A percentile compares a stretch with the other conserved stretches of the same genome.
Conservation (phyloP, 257 asterid genomes). For the Phtheirospermum japonicum region DNA sequence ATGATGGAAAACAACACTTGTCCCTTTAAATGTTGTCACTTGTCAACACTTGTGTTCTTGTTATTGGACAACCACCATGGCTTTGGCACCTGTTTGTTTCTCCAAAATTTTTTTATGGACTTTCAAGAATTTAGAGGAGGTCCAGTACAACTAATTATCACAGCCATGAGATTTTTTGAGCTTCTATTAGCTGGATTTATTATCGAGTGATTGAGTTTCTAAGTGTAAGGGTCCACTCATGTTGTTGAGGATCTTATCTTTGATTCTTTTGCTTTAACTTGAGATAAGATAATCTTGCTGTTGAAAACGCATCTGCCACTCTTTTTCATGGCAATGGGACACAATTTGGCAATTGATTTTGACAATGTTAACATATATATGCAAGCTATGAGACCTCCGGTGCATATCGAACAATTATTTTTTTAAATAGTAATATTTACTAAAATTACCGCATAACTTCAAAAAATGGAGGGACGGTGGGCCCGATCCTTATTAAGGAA, state of each 20-base stretch:
- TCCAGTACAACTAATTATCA: neutral
- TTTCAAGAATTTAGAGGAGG: neutral
- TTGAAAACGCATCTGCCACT: constrained; percentile 29
- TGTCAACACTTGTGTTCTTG: constrained; percentile 29
- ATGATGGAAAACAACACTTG: constrained; percentile 29
- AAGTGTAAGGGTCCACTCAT: constrained; percentile 31
- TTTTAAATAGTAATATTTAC: no score
- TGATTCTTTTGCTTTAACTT: constrained; percentile 37
- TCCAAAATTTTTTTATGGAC: neutral
- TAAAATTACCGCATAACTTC: no score
- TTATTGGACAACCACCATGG: constrained; percentile 25
- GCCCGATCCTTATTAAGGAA: no score
- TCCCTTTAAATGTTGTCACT: constrained; percentile 31
- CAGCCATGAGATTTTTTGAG: constrained; percentile 28
- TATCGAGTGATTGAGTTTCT: constrained; percentile 18
- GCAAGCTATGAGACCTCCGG: no score
- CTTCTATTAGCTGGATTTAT: constrained; percentile 35
- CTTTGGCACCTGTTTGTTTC: constrained; percentile 18
- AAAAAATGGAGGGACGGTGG: no score
- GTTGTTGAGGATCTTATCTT: constrained; percentile 47
- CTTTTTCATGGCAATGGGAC: constrained; percentile 37
- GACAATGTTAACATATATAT: constrained; percentile 8
- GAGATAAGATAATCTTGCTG: constrained; percentile 38
- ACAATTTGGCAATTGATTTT: constrained; percentile 23
- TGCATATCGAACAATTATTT: no score